Evolutionary conservation across 441 rosid genomes (phyloP), one percentile per base, ranked within the genome.

Genomic region (Viola pubescens): DNA sequence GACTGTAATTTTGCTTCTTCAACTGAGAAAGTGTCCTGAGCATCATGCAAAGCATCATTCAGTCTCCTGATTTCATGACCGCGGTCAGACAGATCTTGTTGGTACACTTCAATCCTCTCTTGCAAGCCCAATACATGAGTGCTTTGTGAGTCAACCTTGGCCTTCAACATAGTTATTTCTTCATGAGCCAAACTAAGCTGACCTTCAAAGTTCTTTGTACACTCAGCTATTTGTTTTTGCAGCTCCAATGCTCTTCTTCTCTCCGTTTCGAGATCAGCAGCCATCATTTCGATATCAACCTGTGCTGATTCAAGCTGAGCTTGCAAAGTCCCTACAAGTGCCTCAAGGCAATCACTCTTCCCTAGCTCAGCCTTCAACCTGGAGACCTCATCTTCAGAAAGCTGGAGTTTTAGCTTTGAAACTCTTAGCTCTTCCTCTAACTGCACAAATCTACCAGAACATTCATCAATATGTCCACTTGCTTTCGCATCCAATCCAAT

Each of bases 381-480:
- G 52, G 72, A 64, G 55, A 75, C 62, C 73, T 83, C 95, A 54
- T 79, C 79, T 73, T 83, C 86, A 41, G 85, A 75, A 45, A 63
- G 77, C 73, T 71, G 80, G 59, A 80, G 78, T 51, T 75, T 79
- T 16, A 71, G 64, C 54, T 61, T 82, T 8, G 76, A 63, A 62
- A 56, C 67, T 70, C 56, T 79, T 38, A 88, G 58, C 68, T 81
- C 84, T 46, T 82, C 79, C 73, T 79, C 83, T 54, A 61, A 71
- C 48, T 58, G 65, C 4, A 12, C 34, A 43, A 70, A 53, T 44
- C 47, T 72, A 53, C 59, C 67, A 45, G 63, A 52, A 66, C 80
- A 53, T 51, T 75, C 83, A 60, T 70, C 73, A 59, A 73, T 70
- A 51, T 62, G 75, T 51, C 61, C 67, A 16, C 70, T 72, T 52